Evolutionary conservation across 129 eudicot species (phyloP), one percentile per base, ranked within the genome.

Genomic region (Flaveria trinervia): DNA sequence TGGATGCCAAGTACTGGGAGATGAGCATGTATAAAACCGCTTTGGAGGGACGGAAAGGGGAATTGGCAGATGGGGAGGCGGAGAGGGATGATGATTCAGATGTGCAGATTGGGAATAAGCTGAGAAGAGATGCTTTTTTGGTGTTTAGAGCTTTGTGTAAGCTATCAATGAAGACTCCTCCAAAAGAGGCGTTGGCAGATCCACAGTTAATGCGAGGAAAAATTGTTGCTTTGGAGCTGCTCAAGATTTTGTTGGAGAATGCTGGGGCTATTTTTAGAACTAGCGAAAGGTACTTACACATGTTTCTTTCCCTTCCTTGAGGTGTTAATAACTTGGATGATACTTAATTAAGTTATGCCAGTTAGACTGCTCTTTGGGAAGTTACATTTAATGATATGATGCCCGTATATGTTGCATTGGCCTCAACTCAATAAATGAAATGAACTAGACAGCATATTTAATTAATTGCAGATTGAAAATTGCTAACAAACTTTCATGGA

Each of bases 1-100:
- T 94, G 86, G 97, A 94, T 81, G 98, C 98, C 0, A 94, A 94
- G 85, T 94, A 94, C 75, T 94, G 98, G 98, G 98, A 94, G 88
- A 91, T 94, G 83, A 94, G 98, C 76, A 94, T 94, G 98, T 94
- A 94, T 83, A 94, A 94, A 85, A 87, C 98, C 1, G 98, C 98
- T 2, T 82, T 94, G 80, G 98, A 94, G 85, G 98, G 97, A 64
- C 79, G 98, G 68, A 94, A 94, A 81, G 98, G 98, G 82, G 98
- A 94, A 75, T 84, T 94, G 87, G 96, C 89, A 3, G 98, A 91
- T 52, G 98, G 96, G 41, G 97, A 88, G 49, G 85, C 26, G 70
- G 98, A 89, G 81, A 84, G 96, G 78, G 98, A 94, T 7, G 98
- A 94, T 81, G 98, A 94, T 83, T 39, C 84, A 86, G 98, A 94